Base-by-base conservation (phyloP, 768 basidiomycete species). In the Lactarius psammicola region DNA sequence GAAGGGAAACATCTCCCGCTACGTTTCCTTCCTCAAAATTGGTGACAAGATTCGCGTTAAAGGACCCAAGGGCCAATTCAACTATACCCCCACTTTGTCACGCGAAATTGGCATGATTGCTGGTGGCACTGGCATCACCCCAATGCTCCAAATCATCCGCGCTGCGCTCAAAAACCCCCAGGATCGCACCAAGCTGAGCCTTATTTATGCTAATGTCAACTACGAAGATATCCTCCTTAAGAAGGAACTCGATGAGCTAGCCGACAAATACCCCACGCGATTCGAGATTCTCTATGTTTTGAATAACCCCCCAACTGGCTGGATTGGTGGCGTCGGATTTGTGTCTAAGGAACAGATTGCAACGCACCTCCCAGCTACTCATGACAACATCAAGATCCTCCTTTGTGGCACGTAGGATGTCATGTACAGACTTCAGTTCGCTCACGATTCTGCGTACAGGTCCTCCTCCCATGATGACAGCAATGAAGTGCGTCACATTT, bases 91-190 rank as follows among this genome's bases (percentile, higher is more conserved):
- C 3, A 80, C 81, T 59, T 80, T 95, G 54, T 84, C 89, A n/a
- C 80, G 81, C 70, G 87, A 90, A 72, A 79, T 99, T 64, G 90
- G 93, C 74, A 95, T 99, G 95, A 97, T 99, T 72, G 95, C 95
- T 18, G 97, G 97, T 56, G 97, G 97, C 42, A 98, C 97, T 2
- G 97, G 97, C 63, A 96, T 99, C 76, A 96, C 97, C 0, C 97
- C 97, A 73, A 98, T 98, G 96, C 88, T 97, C 72, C 96, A 99
- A 75, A 92, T 99, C 81, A 90, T 98, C 78, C 89, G 91, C 68
- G 92, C 95, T n/a, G 86, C 88, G 15, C 84, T 98, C 75, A 89
- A 90, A 77, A 94, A 95, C 76, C 87, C 92, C n/a, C 75, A 78
- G 53, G 97, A 99, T 82, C 80, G 74, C 68, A 98, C 96, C 46